Conservation (phyloP, 2,329 filamentous ascomycete species). For the Penicillium vulpinum region DNA sequence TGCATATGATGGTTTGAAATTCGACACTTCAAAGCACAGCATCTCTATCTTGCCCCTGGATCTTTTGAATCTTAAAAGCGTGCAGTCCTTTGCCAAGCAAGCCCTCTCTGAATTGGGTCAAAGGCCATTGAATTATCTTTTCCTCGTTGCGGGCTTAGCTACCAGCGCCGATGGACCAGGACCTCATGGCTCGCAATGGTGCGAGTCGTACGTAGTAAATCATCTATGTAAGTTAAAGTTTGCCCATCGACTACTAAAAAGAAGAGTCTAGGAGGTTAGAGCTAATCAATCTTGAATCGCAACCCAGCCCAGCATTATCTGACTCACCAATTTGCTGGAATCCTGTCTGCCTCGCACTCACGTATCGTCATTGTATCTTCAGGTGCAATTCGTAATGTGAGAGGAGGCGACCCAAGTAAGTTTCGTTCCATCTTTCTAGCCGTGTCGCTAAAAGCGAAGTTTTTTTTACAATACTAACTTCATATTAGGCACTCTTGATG, state of each 20-base stretch:
- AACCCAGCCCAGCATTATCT: conserved; percentile 24
- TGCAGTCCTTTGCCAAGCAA: conserved; percentile 23
- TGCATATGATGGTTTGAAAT: conserved; percentile 21
- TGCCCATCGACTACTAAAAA: neutral
- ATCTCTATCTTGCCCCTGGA: conserved; percentile 23
- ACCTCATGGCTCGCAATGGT: conserved; percentile 28
- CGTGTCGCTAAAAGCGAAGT: neutral
- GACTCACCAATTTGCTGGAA: conserved; percentile 19
- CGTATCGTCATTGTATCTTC: conserved; percentile 28
- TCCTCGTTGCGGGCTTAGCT: conserved; percentile 21
- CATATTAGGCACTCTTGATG: conserved; percentile 22
- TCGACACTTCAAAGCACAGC: conserved; percentile 21
- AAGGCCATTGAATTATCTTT: conserved; percentile 19
- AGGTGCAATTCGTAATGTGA: conserved; percentile 24
- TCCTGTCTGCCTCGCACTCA: conserved; percentile 19
- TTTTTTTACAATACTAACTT: neutral
- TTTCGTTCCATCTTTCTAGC: neutral
- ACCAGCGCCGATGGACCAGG: conserved; percentile 19
- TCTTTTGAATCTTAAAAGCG: conserved; percentile 21
- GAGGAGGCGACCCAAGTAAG: conserved; percentile 23
- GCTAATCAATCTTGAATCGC: neutral
- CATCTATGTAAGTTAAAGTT: conserved; percentile 20
- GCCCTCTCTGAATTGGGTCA: conserved; percentile 19
- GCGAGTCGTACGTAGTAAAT: conserved; percentile 24
- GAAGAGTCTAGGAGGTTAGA: neutral